Conservation (phyloP, 768 basidiomycete genomes). For the Termitomyces sp. region DNA sequence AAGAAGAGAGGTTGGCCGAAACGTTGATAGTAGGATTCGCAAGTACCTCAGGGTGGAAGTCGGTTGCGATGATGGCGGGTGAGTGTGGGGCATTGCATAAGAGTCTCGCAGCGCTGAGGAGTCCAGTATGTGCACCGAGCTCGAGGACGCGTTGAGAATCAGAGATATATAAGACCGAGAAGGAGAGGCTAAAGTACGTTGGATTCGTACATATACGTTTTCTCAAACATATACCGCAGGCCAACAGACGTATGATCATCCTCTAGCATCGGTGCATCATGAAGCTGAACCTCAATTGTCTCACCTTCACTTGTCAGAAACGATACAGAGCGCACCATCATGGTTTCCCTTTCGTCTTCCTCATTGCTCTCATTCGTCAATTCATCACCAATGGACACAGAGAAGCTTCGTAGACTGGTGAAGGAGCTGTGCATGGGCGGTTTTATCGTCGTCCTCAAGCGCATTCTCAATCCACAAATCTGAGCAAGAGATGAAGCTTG, state of each 20-base stretch:
- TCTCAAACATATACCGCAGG: slow-evolving; percentile 70
- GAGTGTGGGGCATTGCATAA: slow-evolving; percentile 27
- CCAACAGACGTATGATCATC: slow-evolving; percentile 78
- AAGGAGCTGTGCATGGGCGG: slow-evolving; percentile 37
- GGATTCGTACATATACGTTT: slow-evolving; percentile 53
- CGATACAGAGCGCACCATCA: slow-evolving; percentile 48
- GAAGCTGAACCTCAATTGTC: slow-evolving; percentile 48
- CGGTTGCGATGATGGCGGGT: slow-evolving; percentile 55
- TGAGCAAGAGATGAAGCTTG: slow-evolving; percentile 58
- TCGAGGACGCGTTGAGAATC: slow-evolving; percentile 53
- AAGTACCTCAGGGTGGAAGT: slow-evolving; percentile 75
- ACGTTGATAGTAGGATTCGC: slow-evolving; percentile 62
- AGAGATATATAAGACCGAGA: background rate
- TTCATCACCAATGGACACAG: slow-evolving; percentile 38
- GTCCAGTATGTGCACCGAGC: slow-evolving; percentile 82
- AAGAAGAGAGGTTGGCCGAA: slow-evolving; percentile 42
- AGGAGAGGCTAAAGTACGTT: slow-evolving; percentile 29
- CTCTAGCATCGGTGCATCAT: slow-evolving; percentile 59
- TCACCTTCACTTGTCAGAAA: slow-evolving; percentile 26
- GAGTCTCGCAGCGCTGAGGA: slow-evolving; percentile 59
- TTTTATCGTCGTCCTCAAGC: slow-evolving; percentile 28
- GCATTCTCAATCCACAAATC: slow-evolving; percentile 40
- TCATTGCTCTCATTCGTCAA: slow-evolving; percentile 23
- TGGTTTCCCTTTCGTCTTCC: slow-evolving; percentile 31
- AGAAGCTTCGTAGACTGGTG: slow-evolving; percentile 60